Conservation (phyloP, 1,284 basidiomycete species). For the Sphagnurus paluster region DNA sequence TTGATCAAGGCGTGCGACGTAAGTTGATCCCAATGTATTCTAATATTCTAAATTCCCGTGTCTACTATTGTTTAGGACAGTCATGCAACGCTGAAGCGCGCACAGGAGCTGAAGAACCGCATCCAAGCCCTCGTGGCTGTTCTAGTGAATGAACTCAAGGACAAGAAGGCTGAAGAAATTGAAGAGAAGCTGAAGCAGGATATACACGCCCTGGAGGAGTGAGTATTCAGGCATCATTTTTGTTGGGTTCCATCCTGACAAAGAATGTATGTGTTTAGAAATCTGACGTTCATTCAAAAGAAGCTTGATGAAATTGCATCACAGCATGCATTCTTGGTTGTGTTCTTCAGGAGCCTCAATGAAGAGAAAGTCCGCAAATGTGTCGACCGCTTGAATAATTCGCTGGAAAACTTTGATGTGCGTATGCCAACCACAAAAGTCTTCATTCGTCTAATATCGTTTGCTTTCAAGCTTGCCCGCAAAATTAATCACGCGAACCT, state of each 20-base stretch:
- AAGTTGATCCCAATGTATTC: background rate
- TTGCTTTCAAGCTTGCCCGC: background rate
- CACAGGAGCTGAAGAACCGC: too few relatives aligned
- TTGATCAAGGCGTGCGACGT: slow-evolving; percentile 9
- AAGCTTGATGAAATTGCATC: too few relatives aligned
- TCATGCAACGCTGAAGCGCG: background rate
- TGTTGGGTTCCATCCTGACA: background rate
- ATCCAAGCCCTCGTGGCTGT: background rate
- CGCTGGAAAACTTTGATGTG: background rate
- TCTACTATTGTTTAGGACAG: slow-evolving; percentile 1
- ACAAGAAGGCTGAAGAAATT: background rate
- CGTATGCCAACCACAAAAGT: background rate
- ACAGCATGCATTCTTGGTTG: too few relatives aligned
- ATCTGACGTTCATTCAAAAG: background rate
- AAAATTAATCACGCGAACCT: background rate
- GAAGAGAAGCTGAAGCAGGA: background rate
- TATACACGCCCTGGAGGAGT: background rate
- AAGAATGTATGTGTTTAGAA: background rate
- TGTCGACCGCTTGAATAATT: background rate
- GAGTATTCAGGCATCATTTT: background rate
- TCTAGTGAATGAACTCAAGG: background rate
- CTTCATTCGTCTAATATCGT: too few relatives aligned
- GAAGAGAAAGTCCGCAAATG: background rate
- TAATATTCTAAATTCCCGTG: background rate
- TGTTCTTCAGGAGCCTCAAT: background rate